phyloP scores from a whole-genome alignment of 2,329 filamentous ascomycete species.

The Blastomyces gilchristii region DNA sequence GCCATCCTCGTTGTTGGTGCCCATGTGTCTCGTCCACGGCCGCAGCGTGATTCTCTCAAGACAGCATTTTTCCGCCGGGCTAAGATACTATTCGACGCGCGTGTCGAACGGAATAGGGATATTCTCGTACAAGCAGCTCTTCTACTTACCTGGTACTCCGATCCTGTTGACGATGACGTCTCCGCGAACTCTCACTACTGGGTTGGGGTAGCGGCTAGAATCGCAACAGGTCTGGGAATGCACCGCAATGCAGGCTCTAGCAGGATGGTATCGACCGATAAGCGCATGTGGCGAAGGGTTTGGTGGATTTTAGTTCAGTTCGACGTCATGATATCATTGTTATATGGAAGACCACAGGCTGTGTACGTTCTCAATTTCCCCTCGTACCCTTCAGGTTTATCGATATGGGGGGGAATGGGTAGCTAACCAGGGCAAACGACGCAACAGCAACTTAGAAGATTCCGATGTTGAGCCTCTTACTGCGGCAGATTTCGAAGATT shows the following conservation, averaged over 20 bases:
- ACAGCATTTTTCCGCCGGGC: slow-evolving; percentile 43
- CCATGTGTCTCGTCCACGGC: slow-evolving; percentile 37
- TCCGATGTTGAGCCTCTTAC: slow-evolving; percentile 41
- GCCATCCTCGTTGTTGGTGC: slow-evolving; percentile 44
- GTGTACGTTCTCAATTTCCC: slow-evolving; percentile 29
- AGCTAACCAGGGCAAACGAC: slow-evolving; percentile 7
- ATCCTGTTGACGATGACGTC: slow-evolving; percentile 45
- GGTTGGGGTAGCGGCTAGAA: slow-evolving; percentile 44
- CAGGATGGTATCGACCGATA: slow-evolving; percentile 32
- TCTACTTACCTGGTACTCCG: slow-evolving; percentile 47
- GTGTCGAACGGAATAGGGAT: slow-evolving; percentile 45
- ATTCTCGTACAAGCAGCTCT: slow-evolving; percentile 46
- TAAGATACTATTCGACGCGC: slow-evolving; percentile 44
- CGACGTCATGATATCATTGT: slow-evolving; percentile 36
- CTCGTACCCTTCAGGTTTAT: background rate
- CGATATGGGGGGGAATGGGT: background rate
- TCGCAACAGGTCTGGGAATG: slow-evolving; percentile 47
- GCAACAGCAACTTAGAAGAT: slow-evolving; percentile 38
- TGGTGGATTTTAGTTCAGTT: slow-evolving; percentile 39
- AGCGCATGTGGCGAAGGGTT: slow-evolving; percentile 35
- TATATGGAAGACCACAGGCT: slow-evolving; percentile 44
- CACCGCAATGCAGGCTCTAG: slow-evolving; percentile 36
- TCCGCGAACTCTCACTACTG: slow-evolving; percentile 45
- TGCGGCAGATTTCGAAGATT: slow-evolving; percentile 39
- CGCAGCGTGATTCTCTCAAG: slow-evolving; percentile 38